phyloP scores from a whole-genome alignment of 116 monocot genomes.

The Zostera marina region DNA sequence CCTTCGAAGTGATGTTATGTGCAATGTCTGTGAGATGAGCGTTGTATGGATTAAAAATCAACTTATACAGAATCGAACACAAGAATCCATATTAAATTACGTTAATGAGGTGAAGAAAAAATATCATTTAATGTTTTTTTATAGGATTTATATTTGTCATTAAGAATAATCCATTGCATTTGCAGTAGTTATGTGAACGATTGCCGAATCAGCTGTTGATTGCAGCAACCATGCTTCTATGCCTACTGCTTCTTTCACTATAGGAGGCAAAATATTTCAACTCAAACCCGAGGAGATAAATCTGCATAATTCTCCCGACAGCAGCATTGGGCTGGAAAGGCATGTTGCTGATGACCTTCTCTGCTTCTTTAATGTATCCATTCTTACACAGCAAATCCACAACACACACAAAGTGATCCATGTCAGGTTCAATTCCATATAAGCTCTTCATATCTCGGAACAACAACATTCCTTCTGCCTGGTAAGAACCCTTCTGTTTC shows the following conservation, averaged over 20 bases:
- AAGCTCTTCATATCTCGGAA: constrained; percentile 34
- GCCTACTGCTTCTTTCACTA: constrained; percentile 71
- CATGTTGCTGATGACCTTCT: constrained; percentile 41
- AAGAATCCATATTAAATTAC: constrained; percentile 37
- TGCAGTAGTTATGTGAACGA: constrained; percentile 83
- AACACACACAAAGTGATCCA: constrained; percentile 48
- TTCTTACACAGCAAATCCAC: constrained; percentile 48
- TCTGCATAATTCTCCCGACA: constrained; percentile 25
- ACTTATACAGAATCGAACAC: constrained; percentile 51
- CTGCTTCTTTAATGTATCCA: constrained; percentile 64
- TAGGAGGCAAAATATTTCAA: constrained; percentile 68
- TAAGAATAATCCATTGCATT: constrained; percentile 4
- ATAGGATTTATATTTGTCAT: not conserved
- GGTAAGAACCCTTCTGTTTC: constrained; percentile 35
- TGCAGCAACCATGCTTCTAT: constrained; percentile 43
- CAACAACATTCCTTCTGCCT: constrained; percentile 45
- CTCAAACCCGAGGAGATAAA: constrained; percentile 81
- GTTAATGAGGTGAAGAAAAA: constrained; percentile 20
- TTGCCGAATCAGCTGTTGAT: constrained; percentile 89
- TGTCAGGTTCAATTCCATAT: constrained; percentile 42
- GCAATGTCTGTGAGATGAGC: constrained; percentile 66
- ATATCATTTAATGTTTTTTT: not conserved
- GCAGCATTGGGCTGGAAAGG: constrained; percentile 45
- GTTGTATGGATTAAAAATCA: constrained; percentile 88
- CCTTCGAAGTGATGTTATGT: constrained; percentile 34